Percentiles rank a stretch among this genome's conserved stretches.
These are phyloP conservation scores for Gentiana dahurica DNA, from an alignment of 257 asterid species.

Conservation along the genomic window DNA sequence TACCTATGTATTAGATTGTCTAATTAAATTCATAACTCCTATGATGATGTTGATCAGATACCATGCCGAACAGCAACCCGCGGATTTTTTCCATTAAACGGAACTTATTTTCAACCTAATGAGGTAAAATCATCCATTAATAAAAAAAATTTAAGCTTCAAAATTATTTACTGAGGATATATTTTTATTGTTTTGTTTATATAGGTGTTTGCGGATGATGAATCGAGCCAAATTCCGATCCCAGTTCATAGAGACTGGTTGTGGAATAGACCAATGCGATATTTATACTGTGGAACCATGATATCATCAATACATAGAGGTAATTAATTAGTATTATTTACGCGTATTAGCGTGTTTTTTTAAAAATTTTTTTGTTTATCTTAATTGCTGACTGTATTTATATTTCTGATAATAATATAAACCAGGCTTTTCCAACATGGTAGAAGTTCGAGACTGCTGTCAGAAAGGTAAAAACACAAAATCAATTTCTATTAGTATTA, in stretches of 20 bases:
- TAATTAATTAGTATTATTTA: background rate
- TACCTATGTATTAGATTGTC: background rate
- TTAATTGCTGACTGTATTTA: background rate
- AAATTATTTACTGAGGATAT: background rate
- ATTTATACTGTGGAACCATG: conserved; percentile 40
- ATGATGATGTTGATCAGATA: conserved; percentile 24
- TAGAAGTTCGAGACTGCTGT: background rate
- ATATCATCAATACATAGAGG: conserved; percentile 43
- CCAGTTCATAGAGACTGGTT: conserved; percentile 25
- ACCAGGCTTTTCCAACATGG: background rate
- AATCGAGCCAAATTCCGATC: conserved; percentile 35
- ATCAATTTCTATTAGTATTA: background rate
- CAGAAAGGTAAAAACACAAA: conserved; percentile 15
- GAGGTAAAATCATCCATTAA: conserved; percentile 33
- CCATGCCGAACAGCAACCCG: conserved; percentile 53
- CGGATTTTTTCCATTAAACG: conserved; percentile 65
- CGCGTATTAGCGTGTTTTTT: too few relatives aligned
- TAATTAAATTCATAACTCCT: background rate
- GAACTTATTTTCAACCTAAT: conserved; percentile 68
- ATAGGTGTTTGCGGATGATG: conserved; percentile 68
- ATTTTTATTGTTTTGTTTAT: background rate
- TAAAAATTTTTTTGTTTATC: too few relatives aligned
- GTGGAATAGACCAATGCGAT: conserved; percentile 18
- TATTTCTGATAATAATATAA: background rate
- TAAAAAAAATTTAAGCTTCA: background rate